phyloP scores from a whole-genome alignment of 2,329 filamentous ascomycete species.

The Aspergillus sp. region DNA sequence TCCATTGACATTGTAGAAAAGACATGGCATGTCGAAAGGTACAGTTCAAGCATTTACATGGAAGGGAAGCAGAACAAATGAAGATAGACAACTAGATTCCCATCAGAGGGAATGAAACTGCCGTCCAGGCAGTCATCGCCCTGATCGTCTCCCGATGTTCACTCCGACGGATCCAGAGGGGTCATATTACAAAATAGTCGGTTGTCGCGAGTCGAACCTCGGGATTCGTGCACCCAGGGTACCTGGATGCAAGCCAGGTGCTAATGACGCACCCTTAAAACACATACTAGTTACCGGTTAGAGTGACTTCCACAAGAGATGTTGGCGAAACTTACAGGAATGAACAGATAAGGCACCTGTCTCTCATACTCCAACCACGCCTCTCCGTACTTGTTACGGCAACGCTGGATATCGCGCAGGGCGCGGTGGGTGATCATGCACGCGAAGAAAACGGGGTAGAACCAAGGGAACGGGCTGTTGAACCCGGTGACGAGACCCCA shows the following conservation, averaged over 20 bases:
- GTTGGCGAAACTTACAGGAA: slow-evolving; percentile 55
- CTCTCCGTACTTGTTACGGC: slow-evolving; percentile 74
- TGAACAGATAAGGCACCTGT: slow-evolving; percentile 79
- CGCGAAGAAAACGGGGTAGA: slow-evolving; percentile 79
- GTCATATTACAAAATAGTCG: neutral
- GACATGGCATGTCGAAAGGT: neutral
- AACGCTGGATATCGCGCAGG: slow-evolving; percentile 70
- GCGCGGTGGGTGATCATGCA: slow-evolving; percentile 79
- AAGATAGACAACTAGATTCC: neutral
- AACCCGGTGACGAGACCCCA: slow-evolving; percentile 85
- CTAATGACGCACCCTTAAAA: slow-evolving; percentile 20
- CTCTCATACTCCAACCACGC: slow-evolving; percentile 79
- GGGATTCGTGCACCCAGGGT: neutral
- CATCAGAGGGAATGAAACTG: too few relatives aligned
- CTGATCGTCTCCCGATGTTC: neutral
- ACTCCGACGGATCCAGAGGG: neutral
- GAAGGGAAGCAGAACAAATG: neutral
- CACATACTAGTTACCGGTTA: slow-evolving; percentile 25
- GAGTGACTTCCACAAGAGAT: neutral
- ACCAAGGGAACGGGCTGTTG: slow-evolving; percentile 80
- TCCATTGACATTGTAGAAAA: neutral
- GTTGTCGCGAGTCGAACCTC: neutral
- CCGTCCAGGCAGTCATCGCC: too few relatives aligned
- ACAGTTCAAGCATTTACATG: neutral
- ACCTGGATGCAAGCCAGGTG: neutral